These are phyloP conservation scores for Diplodia scrobiculata DNA, from an alignment of 2,329 filamentous ascomycete genomes.

Conservation along the genomic window DNA sequence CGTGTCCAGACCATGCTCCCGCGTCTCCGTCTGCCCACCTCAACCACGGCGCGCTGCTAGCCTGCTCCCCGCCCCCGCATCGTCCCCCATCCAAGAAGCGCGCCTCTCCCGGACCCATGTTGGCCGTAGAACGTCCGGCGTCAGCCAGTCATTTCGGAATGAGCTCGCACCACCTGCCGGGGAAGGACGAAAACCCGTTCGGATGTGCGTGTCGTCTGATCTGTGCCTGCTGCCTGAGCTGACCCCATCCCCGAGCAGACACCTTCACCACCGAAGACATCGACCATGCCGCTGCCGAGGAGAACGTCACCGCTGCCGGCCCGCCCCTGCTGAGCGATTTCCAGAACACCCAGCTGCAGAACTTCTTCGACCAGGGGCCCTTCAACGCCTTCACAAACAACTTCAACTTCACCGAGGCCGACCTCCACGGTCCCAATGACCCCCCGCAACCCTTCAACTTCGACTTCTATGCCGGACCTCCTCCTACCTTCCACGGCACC, in stretches of 20 bases:
- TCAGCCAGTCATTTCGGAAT: slow-evolving; percentile 28
- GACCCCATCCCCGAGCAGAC: neutral
- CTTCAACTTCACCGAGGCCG: slow-evolving; percentile 20
- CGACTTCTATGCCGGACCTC: slow-evolving; percentile 11
- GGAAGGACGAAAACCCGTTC: slow-evolving; percentile 27
- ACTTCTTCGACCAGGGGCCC: slow-evolving; percentile 29
- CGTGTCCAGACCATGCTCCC: neutral
- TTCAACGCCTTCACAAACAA: slow-evolving; percentile 22
- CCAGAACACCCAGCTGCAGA: slow-evolving; percentile 25
- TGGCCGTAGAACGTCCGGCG: slow-evolving; percentile 25
- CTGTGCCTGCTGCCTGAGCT: neutral
- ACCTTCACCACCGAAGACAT: slow-evolving; percentile 24
- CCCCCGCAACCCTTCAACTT: neutral
- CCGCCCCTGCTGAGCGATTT: slow-evolving; percentile 25
- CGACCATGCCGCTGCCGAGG: slow-evolving; percentile 26
- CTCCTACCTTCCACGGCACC: slow-evolving; percentile 24
- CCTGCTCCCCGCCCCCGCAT: slow-evolving; percentile 8
- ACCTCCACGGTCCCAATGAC: slow-evolving; percentile 9
- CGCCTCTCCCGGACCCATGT: slow-evolving; percentile 17
- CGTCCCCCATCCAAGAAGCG: neutral
- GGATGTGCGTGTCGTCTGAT: slow-evolving; percentile 26
- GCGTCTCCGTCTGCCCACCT: slow-evolving; percentile 1
- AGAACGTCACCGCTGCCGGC: slow-evolving; percentile 24
- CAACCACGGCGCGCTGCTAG: slow-evolving; percentile 21
- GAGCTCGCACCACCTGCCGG: slow-evolving; percentile 27